Evolutionary conservation across 257 asterid genomes (phyloP), one percentile per base, ranked within the genome.

Genomic region (Capsicum baccatum): DNA sequence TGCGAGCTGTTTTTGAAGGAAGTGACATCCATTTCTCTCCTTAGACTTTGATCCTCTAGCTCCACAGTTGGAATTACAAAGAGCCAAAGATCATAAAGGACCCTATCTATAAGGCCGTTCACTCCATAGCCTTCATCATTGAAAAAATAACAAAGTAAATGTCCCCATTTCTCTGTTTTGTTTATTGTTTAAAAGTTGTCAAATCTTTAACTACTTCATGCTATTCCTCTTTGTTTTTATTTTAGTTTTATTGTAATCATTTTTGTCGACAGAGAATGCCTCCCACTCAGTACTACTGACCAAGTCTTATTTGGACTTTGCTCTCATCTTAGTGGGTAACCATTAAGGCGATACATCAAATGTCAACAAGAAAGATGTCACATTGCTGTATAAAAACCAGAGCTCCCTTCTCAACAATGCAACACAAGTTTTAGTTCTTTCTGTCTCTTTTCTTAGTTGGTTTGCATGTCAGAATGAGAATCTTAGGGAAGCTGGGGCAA

Each of bases 361-460:
- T 33, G 73, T 66, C 73, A 66, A 66, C 73, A 33, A 66, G 73
- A 66, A 66, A 33, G 47, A 12, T 33, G 47, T 35, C n/a, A 66
- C 19, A 12, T 35, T 66, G 48, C 73, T 11, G 10, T 33, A 66
- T 66, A 66, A 66, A 60, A 66, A 66, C 73, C n/a, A 66, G n/a
- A 66, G 73, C 73, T 66, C 19, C 42, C n/a, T 66, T 66, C 48
- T 66, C 47, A 66, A 33, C n/a, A 4, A 13, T 12, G 47, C 48
- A 66, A 33, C 1, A 13, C 11, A 66, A 33, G 47, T 66, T 6
- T 21, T 66, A 13, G 5, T 66, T 66, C 48, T 66, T 47, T 66
- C 73, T 7, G 13, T 21, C 15, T 33, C n/a, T 66, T 33, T 47
- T 66, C n/a, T 2, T 2, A 33, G 47, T 26, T 26, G 47, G 16